Conservation (phyloP, 2,329 filamentous ascomycete species). For the Colletotrichum tabaci region DNA sequence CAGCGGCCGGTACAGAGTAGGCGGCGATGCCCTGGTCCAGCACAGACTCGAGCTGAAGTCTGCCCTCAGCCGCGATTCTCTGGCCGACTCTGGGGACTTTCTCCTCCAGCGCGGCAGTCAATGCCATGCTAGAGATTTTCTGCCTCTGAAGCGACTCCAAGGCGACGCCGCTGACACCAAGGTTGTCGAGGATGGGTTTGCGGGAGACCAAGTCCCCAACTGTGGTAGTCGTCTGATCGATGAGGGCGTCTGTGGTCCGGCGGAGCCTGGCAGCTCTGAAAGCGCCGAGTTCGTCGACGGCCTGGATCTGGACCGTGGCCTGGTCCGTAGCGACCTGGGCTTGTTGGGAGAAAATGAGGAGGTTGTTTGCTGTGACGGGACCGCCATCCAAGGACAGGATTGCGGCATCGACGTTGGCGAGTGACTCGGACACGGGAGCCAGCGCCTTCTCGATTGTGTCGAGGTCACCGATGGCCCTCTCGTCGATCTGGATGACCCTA, state of each 20-base stretch:
- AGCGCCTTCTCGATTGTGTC: conserved; percentile 32
- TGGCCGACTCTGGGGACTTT: conserved; percentile 48
- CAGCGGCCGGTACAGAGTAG: conserved; percentile 37
- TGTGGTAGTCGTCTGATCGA: conserved; percentile 44
- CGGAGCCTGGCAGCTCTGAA: conserved; percentile 44
- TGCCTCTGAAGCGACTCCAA: conserved; percentile 45
- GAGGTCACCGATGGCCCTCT: conserved; percentile 17
- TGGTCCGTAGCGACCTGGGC: conserved; percentile 40
- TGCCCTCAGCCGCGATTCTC: conserved; percentile 46
- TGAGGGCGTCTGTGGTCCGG: conserved; percentile 43
- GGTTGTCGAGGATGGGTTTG: conserved; percentile 47
- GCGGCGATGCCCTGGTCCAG: conserved; percentile 45
- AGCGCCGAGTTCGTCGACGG: conserved; percentile 42
- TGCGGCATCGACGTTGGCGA: conserved; percentile 29
- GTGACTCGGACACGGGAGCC: conserved; percentile 26
- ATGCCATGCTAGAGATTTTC: conserved; percentile 43
- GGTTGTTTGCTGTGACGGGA: conserved; percentile 36
- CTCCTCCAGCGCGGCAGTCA: conserved; percentile 46
- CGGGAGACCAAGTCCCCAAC: conserved; percentile 45
- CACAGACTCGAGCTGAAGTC: conserved; percentile 44
- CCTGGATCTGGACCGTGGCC: conserved; percentile 47
- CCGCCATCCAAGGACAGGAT: conserved; percentile 32
- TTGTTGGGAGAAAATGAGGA: conserved; percentile 34
- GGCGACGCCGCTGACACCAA: conserved; percentile 47
- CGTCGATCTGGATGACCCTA: not conserved